Conservation (phyloP, 1,284 basidiomycete species). For the Heterobasidion parviporum region DNA sequence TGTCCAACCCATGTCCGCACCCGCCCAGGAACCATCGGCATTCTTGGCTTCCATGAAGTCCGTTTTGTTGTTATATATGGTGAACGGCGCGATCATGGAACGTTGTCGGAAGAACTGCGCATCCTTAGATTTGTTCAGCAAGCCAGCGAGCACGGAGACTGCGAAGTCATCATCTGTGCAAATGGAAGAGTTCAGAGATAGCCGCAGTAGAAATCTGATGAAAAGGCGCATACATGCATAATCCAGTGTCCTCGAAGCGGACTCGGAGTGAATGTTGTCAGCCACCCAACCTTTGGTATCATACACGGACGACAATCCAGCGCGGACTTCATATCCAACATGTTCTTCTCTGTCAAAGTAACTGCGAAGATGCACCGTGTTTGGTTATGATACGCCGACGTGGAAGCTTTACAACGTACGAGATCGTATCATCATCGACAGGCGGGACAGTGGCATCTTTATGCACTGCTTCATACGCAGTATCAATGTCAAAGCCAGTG, state of each 20-base stretch:
- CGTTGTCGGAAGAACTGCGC: conserved; percentile 47
- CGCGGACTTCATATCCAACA: conserved; percentile 77
- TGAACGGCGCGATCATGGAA: conserved; percentile 47
- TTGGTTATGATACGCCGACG: not conserved
- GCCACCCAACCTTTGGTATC: conserved; percentile 69
- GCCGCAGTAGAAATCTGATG: not conserved
- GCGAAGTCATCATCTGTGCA: conserved; percentile 74
- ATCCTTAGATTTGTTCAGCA: conserved; percentile 41
- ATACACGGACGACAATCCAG: conserved; percentile 68
- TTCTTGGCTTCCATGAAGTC: conserved; percentile 80
- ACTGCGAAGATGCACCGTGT: conserved; percentile 20
- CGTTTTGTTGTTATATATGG: conserved; percentile 64
- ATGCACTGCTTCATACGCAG: conserved; percentile 69
- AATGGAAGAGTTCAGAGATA: not conserved
- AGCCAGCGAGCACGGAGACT: conserved; percentile 50
- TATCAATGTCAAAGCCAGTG: conserved; percentile 51
- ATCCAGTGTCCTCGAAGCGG: conserved; percentile 69
- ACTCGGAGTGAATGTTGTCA: conserved; percentile 72
- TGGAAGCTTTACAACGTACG: conserved; percentile 24
- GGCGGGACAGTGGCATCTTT: conserved; percentile 73
- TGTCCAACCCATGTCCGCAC: conserved; percentile 65
- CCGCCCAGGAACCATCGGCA: conserved; percentile 64
- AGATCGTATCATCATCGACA: conserved; percentile 46
- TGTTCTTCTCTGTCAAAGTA: conserved; percentile 74
- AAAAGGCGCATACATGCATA: conserved; percentile 54